These are phyloP conservation scores for Colletotrichum viniferum DNA, from an alignment of 2,329 filamentous ascomycete genomes.

Conservation along the genomic window DNA sequence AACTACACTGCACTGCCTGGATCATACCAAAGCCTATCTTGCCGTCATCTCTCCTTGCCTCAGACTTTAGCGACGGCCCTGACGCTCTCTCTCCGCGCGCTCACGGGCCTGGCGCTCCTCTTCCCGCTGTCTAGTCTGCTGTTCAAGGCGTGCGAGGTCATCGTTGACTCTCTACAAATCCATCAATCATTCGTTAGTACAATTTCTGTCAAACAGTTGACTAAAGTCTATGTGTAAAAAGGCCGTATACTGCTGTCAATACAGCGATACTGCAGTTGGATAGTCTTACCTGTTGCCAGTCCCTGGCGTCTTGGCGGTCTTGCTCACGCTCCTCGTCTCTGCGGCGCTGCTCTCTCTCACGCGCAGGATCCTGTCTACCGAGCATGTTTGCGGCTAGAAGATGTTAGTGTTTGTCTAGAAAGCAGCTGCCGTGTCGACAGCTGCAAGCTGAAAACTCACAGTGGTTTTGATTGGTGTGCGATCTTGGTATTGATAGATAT, in stretches of 20 bases:
- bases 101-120: not conserved
- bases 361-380: not conserved
- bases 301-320: not conserved
- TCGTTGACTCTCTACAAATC: not conserved
- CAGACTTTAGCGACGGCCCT: not conserved
- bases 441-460: not conserved
- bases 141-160: not conserved
- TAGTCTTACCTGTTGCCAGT: not conserved
- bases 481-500: not conserved
- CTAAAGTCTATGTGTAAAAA: too few relatives aligned
- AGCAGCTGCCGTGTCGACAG: rapidly evolving
- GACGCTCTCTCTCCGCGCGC: not conserved
- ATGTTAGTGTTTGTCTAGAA: rapidly evolving
- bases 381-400: not conserved
- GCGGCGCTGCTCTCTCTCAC: not conserved
- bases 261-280: not conserved
- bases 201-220: too few relatives aligned
- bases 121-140: not conserved
- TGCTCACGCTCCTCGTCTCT: not conserved
- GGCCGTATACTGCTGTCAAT: not conserved
- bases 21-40: not conserved
- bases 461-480: not conserved
- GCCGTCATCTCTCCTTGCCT: not conserved
- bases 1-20: not conserved
- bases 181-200: not conserved